Percentiles rank a stretch among this genome's conserved stretches.
phyloP scores from a whole-genome alignment of 768 basidiomycete genomes.

The Neoboletus brunneissimus region DNA sequence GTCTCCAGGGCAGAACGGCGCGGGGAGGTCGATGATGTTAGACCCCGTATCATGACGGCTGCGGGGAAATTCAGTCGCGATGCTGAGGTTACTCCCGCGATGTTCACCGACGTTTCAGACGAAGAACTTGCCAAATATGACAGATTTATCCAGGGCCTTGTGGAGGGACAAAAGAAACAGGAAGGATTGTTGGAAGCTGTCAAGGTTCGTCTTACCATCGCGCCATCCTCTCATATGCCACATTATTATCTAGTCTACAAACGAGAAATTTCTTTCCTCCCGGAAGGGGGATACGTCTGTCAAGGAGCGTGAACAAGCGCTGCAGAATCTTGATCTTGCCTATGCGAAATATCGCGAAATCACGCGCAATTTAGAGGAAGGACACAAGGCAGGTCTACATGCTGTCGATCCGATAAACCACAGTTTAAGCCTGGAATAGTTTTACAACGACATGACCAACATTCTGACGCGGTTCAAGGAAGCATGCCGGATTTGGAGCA shows the following conservation, averaged over 20 bases:
- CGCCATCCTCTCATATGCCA: background rate
- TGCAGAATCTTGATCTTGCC: slow-evolving; percentile 81
- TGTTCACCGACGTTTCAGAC: slow-evolving; percentile 85
- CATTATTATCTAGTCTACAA: slow-evolving; percentile 46
- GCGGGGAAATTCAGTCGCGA: slow-evolving; percentile 65
- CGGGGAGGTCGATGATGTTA: slow-evolving; percentile 70
- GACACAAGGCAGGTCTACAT: slow-evolving; percentile 58
- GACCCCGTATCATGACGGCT: slow-evolving; percentile 59
- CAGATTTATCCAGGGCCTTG: slow-evolving; percentile 61
- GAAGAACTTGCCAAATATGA: slow-evolving; percentile 82
- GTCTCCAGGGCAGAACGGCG: slow-evolving; percentile 63
- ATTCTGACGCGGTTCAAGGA: slow-evolving; percentile 75
- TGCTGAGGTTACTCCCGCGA: slow-evolving; percentile 71
- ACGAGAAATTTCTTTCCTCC: slow-evolving; percentile 71
- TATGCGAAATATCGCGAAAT: slow-evolving; percentile 89
- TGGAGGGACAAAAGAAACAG: slow-evolving; percentile 55
- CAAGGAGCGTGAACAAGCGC: slow-evolving; percentile 75
- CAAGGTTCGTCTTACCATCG: slow-evolving; percentile 47
- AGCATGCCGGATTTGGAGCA: slow-evolving; percentile 71
- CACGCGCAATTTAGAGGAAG: slow-evolving; percentile 80
- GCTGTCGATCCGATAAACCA: background rate
- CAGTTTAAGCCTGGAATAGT: slow-evolving; percentile 43
- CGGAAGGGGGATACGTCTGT: slow-evolving; percentile 74
- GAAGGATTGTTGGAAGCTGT: slow-evolving; percentile 62
- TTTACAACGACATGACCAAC: slow-evolving; percentile 82